Evolutionary conservation across 2,329 filamentous ascomycete species (phyloP).

Genomic region (Akanthomyces uredinophilus): DNA sequence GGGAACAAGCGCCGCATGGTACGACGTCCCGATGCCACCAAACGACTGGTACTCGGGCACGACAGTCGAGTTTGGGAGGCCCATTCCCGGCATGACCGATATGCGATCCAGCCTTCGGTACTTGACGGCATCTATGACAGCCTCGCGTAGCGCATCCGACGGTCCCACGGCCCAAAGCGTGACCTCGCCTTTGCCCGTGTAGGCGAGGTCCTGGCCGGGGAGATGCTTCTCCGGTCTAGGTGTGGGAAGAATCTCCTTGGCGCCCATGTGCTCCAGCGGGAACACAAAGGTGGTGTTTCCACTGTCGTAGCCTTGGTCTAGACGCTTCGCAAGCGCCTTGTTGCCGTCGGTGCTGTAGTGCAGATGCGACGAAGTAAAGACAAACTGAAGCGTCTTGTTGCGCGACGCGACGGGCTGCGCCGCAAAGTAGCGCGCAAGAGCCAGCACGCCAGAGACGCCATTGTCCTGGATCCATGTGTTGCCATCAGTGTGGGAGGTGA

Average conservation of each 20-base stretch:
- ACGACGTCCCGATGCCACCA: neutral
- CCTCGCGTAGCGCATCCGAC: neutral
- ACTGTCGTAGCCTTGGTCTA: neutral
- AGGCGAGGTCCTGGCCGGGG: neutral
- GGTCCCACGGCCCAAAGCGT: neutral
- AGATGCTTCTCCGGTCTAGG: neutral
- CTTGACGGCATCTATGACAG: neutral
- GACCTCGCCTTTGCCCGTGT: neutral
- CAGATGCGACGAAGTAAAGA: conserved; percentile 1
- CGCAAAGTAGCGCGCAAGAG: conserved; percentile 4
- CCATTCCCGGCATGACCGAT: neutral
- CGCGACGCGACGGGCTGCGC: neutral
- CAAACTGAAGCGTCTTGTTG: conserved; percentile 3
- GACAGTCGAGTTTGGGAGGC: neutral
- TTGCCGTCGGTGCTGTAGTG: conserved; percentile 4
- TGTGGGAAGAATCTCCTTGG: neutral
- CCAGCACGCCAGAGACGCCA: neutral
- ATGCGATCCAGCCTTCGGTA: neutral
- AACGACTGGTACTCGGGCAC: neutral
- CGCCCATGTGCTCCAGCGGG: neutral
- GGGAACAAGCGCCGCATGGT: neutral
- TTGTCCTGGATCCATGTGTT: conserved; percentile 8
- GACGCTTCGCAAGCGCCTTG: neutral
- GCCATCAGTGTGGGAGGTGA: conserved; percentile 1
- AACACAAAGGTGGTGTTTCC: neutral